Percentiles rank a stretch among this genome's conserved stretches.
These are phyloP conservation scores for Starmerella asiatica DNA, from an alignment of 805 yeast genomes.

Conservation along the genomic window DNA sequence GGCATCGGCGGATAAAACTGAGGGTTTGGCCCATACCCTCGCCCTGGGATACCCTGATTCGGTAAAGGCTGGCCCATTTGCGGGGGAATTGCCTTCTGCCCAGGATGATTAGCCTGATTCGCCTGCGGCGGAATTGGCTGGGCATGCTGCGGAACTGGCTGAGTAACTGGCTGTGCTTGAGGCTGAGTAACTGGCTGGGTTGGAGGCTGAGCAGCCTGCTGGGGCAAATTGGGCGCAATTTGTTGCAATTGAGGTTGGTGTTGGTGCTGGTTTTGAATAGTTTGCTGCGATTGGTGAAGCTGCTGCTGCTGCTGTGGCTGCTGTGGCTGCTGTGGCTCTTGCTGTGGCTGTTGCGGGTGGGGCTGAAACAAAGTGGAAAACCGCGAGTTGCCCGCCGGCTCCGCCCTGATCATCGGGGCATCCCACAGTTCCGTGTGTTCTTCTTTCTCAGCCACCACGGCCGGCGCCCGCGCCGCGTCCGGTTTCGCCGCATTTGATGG, in stretches of 20 bases:
- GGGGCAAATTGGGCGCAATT: not conserved
- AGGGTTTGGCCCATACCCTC: too few relatives aligned
- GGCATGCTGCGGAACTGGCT: not conserved
- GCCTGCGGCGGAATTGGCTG: not conserved
- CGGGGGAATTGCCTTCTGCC: not conserved
- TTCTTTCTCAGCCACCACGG: not conserved
- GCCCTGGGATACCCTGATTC: too few relatives aligned
- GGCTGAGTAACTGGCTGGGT: too few relatives aligned
- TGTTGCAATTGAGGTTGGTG: not conserved
- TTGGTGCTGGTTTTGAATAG: not conserved
- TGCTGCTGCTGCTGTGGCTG: not conserved
- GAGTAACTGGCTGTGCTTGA: too few relatives aligned
- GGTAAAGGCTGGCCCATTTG: not conserved
- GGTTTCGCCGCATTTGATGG: not conserved
- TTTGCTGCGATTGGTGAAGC: not conserved
- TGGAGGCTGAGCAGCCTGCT: too few relatives aligned
- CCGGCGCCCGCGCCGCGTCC: not conserved
- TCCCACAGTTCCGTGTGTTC: not conserved
- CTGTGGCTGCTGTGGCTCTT: not conserved
- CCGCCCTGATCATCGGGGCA: not conserved
- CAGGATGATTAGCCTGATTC: not conserved
- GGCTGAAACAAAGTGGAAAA: slow-evolving; percentile 17
- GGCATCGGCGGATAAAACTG: too few relatives aligned
- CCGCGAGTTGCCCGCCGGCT: slow-evolving; percentile 13
- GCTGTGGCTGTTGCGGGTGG: not conserved